Evolutionary conservation across 108 stramenopile genomes (phyloP), one percentile per base, ranked within the genome.

Genomic region (Cyclotella baltica): DNA sequence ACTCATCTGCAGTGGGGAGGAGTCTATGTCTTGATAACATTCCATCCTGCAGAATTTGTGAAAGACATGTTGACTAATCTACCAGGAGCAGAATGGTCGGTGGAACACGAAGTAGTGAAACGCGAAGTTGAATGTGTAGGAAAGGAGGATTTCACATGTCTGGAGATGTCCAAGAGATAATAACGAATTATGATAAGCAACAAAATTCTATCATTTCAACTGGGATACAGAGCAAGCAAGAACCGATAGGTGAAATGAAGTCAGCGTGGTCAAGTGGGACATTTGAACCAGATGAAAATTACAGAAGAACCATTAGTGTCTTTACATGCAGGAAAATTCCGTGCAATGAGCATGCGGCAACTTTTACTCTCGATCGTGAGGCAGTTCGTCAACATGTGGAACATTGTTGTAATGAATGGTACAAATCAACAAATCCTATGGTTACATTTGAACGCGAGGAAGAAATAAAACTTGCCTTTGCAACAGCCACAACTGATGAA

Each of bases 1-100:
- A 52, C 16, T 25, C 51, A 27, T 36, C 10, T 23, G 3, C 4
- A 31, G 10, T 63, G 63, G 67, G 90, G 86, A 33, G 94, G 94
- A 56, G 67, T 87, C 2, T 95, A 93, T 56, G 38, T 92, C 29
- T 28, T 90, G 33, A 75, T 93, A n/a, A 89, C 92, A 2, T 95
- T 93, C 79, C 90, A 95, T 78, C 82, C 85, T 1, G 1, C 74
- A 0, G 87, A 91, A 31, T 87, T 93, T 23, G 55, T 95, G 1
- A 34, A 77, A 23, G 81, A 82, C 1, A 63, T 95, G 51, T 61
- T 95, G 35, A 47, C 55, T n/a, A 62, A 88, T 43, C 57, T 89
- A 27, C 94, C 94, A 2, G 94, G 92, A 19, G 88, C 90, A 10
- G 35, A 89, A 25, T 93, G 89, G 92, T 61, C 64, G 52, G 83